Conservation (phyloP, 2,329 filamentous ascomycete genomes). For the Xylariales sp. region DNA sequence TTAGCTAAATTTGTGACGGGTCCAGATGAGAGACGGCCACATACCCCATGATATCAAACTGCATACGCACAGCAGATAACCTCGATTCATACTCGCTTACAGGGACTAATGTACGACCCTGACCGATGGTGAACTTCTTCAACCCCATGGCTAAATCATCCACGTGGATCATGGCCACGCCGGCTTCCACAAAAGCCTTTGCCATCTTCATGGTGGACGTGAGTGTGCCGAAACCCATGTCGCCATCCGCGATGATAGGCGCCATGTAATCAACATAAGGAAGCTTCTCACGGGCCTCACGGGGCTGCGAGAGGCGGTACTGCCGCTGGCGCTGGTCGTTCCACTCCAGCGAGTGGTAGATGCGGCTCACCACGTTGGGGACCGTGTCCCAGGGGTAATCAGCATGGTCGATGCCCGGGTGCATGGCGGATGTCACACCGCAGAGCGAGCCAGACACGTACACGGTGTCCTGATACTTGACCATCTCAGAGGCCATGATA, state of each 20-base stretch:
- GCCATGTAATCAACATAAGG: slow-evolving; percentile 34
- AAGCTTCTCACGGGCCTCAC: slow-evolving; percentile 22
- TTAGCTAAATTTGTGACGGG: too few species aligned
- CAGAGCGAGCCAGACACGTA: slow-evolving; percentile 36
- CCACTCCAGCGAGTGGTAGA: slow-evolving; percentile 34
- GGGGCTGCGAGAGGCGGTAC: slow-evolving; percentile 25
- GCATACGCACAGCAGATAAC: slow-evolving; percentile 29
- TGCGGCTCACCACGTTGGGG: slow-evolving; percentile 32
- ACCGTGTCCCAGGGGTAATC: slow-evolving; percentile 38
- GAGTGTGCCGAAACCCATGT: slow-evolving; percentile 37
- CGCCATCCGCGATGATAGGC: slow-evolving; percentile 35
- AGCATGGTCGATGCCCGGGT: slow-evolving; percentile 34
- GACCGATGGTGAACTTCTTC: slow-evolving; percentile 37
- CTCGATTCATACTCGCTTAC: slow-evolving; percentile 32
- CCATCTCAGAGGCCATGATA: slow-evolving; percentile 28
- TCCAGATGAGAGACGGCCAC: too few species aligned
- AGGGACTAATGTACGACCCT: slow-evolving; percentile 33
- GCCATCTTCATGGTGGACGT: slow-evolving; percentile 35
- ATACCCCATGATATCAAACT: slow-evolving; percentile 36
- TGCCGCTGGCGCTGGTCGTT: slow-evolving; percentile 35
- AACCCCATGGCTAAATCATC: slow-evolving; percentile 37
- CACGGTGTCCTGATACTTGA: slow-evolving; percentile 30
- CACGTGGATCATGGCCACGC: slow-evolving; percentile 37
- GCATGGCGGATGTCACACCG: slow-evolving; percentile 29
- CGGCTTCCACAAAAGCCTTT: slow-evolving; percentile 34